A percentile compares a stretch with the other conserved stretches of the same genome.
phyloP scores from a whole-genome alignment of 75 land plant species.

The Pseudotsuga menziesii region DNA sequence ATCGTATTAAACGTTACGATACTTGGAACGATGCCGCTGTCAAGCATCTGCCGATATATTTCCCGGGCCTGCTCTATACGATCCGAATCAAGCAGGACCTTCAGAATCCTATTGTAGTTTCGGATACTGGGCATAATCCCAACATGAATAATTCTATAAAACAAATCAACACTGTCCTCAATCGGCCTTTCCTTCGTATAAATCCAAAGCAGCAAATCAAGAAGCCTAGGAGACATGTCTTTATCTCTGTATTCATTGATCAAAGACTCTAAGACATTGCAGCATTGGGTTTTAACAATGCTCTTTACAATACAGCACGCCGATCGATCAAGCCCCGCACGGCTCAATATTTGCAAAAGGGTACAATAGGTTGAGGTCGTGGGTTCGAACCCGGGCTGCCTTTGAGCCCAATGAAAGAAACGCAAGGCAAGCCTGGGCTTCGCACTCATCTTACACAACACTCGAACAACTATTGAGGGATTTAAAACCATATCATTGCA shows the following conservation, averaged over 20 bases:
- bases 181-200: conserved; percentile 28
- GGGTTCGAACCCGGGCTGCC: conserved; percentile 22
- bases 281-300: conserved; percentile 11
- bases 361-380: conserved; percentile 15
- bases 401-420: conserved; percentile 59
- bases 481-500: not conserved
- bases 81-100: conserved; percentile 25
- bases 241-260: conserved; percentile 5
- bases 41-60: conserved; percentile 46
- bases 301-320: conserved; percentile 21
- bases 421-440: conserved; percentile 28
- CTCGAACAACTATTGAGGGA: conserved; percentile 7
- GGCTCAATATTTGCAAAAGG: conserved; percentile 24
- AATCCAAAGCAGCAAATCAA: conserved; percentile 33
- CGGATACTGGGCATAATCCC: conserved; percentile 31
- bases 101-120: conserved; percentile 41
- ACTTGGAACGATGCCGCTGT: conserved; percentile 36
- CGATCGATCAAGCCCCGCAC: conserved; percentile 10
- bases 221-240: conserved; percentile 12
- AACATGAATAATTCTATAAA: conserved; percentile 25
- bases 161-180: conserved; percentile 22
- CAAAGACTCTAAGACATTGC: conserved; percentile 26
- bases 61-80: conserved; percentile 26
- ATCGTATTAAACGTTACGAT: conserved; percentile 59
- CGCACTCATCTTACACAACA: conserved; percentile 21